These are phyloP conservation scores for Vitellaria paradoxa DNA, from an alignment of 179 eudicot species.

Conservation along the genomic window DNA sequence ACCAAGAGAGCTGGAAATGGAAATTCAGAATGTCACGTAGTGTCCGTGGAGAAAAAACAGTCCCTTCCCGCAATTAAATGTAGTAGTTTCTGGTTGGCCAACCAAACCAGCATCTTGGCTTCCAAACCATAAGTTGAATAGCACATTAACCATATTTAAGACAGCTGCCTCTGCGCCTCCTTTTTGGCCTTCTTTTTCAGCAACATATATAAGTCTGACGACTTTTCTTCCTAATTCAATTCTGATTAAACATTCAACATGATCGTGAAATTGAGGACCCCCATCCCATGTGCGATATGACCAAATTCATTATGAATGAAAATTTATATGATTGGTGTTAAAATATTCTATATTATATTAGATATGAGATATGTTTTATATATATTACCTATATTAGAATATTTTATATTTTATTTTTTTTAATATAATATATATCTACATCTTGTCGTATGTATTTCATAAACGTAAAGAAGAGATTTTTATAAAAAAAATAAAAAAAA, in stretches of 20 bases:
- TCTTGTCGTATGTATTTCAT: too few relatives aligned
- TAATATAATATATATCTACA: too few relatives aligned
- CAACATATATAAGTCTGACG: background rate
- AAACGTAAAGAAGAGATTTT: too few relatives aligned
- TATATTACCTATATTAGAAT: too few relatives aligned
- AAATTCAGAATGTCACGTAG: conserved; percentile 5
- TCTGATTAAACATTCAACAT: background rate
- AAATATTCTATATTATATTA: too few relatives aligned
- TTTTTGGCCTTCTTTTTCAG: background rate
- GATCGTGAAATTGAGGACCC: background rate
- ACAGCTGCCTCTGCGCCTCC: background rate
- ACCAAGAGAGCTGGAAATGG: background rate
- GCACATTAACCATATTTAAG: background rate
- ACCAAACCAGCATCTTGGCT: background rate
- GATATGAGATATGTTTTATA: too few relatives aligned
- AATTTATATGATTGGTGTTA: too few relatives aligned
- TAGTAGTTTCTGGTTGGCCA: conserved; percentile 21
- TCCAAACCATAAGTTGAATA: conserved; percentile 10
- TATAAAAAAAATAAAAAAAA: too few relatives aligned
- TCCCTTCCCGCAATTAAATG: conserved; percentile 23
- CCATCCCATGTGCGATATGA: conserved; percentile 2
- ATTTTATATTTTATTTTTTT: too few relatives aligned
- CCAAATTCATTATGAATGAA: background rate
- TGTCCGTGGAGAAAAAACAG: conserved; percentile 4
- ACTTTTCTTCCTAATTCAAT: background rate